phyloP scores from a whole-genome alignment of 345 rosid species.

The Dipteronia sinensis region DNA sequence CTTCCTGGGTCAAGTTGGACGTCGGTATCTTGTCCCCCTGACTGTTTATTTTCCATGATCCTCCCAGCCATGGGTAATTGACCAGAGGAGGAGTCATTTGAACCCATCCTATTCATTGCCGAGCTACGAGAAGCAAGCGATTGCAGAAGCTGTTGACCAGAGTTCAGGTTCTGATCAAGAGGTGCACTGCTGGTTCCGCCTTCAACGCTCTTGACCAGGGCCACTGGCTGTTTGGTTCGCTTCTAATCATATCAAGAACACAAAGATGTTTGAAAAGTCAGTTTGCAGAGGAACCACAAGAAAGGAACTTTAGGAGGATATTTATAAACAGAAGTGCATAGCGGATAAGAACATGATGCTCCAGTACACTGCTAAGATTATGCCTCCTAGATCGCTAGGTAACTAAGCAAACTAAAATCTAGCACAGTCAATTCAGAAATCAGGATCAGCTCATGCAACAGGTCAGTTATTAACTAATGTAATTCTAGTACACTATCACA shows the following conservation, averaged over 20 bases:
- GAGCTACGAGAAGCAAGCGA: constrained; percentile 60
- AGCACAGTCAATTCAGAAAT: not conserved
- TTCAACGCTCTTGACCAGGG: constrained; percentile 32
- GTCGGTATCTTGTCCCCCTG: constrained; percentile 42
- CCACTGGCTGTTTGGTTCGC: constrained; percentile 50
- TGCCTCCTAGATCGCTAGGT: not conserved
- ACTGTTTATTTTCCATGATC: constrained; percentile 25
- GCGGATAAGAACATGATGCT: not conserved
- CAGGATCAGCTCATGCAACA: not conserved
- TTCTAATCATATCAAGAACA: constrained; percentile 40
- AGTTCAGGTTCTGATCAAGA: constrained; percentile 37
- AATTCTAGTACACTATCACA: not conserved
- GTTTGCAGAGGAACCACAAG: not conserved
- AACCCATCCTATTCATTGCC: constrained; percentile 24
- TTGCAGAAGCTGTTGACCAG: constrained; percentile 64
- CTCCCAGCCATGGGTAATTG: constrained; percentile 22
- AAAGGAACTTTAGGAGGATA: not conserved
- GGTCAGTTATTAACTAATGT: not conserved
- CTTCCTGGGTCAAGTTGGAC: constrained; percentile 51
- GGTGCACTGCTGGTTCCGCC: constrained; percentile 41
- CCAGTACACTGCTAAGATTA: not conserved
- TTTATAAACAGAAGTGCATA: not conserved
- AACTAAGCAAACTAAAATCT: not conserved
- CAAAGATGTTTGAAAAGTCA: not conserved
- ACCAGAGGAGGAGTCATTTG: constrained; percentile 24